phyloP scores from a whole-genome alignment of 2,329 filamentous ascomycete genomes.

The Pseudogymnoascus sp. region DNA sequence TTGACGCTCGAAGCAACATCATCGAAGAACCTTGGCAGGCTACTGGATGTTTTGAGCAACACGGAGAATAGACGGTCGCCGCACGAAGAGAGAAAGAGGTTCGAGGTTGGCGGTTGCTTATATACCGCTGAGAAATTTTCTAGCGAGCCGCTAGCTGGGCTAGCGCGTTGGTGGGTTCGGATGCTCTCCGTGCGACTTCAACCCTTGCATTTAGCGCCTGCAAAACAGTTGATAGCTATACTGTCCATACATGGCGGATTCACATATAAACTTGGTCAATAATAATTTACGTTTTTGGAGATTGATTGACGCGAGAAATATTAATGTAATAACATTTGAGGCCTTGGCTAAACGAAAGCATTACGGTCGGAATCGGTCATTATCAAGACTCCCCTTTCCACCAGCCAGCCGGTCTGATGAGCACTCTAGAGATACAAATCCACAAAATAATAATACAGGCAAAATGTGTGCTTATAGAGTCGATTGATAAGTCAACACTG shows the following conservation, averaged over 20 bases:
- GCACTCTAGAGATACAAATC: neutral
- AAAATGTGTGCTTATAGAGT: neutral
- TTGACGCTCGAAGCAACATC: constrained; percentile 29
- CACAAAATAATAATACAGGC: neutral
- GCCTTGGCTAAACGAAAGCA: neutral
- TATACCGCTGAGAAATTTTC: constrained; percentile 2
- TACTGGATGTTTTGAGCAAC: constrained; percentile 28
- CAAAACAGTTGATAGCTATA: neutral
- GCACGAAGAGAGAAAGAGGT: constrained; percentile 24
- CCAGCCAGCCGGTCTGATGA: neutral
- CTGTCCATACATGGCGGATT: neutral
- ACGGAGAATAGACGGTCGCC: constrained; percentile 26
- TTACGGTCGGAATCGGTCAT: neutral
- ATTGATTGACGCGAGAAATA: neutral
- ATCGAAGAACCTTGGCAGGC: constrained; percentile 17
- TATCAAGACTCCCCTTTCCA: neutral
- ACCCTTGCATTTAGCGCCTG: neutral
- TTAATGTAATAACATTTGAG: neutral
- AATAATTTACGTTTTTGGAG: neutral
- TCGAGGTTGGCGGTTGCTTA: neutral
- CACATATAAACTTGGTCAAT: neutral
- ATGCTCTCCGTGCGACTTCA: neutral
- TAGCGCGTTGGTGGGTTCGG: neutral
- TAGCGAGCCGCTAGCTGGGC: neutral
- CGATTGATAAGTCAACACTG: neutral